Conservation (phyloP, 1,139 yeast genomes). For the Candida labiduridarum region DNA sequence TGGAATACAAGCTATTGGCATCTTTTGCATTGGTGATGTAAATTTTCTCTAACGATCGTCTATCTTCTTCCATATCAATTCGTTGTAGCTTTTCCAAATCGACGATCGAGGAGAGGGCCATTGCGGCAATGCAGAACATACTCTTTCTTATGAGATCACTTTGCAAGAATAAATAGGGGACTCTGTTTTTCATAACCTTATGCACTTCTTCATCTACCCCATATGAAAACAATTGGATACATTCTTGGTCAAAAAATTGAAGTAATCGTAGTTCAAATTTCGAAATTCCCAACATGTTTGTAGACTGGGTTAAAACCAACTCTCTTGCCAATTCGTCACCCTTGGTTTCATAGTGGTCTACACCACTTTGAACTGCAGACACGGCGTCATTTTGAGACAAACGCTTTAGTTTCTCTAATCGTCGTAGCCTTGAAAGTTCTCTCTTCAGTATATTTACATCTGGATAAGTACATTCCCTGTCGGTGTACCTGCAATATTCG, state of each 20-base stretch:
- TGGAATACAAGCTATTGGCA: constrained; percentile 10
- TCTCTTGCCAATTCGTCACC: constrained; percentile 9
- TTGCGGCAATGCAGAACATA: constrained; percentile 26
- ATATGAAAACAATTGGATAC: constrained; percentile 25
- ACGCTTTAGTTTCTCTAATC: neutral
- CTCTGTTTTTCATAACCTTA: constrained; percentile 27
- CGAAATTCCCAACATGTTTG: constrained; percentile 25
- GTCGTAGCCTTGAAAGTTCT: neutral
- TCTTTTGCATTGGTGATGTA: neutral
- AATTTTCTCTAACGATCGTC: neutral
- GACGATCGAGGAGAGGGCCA: constrained; percentile 10
- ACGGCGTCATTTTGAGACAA: neutral
- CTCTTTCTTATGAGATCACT: constrained; percentile 26
- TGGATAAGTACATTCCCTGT: constrained; percentile 32
- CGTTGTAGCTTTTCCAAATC: constrained; percentile 6
- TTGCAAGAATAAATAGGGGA: constrained; percentile 27
- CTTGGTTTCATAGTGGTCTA: neutral
- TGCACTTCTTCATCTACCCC: constrained; percentile 24
- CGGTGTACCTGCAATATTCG: constrained; percentile 39
- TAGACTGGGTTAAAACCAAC: constrained; percentile 16
- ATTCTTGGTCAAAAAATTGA: constrained; percentile 30
- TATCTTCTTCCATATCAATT: neutral
- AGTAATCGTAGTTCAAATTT: constrained; percentile 34
- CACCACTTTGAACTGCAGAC: neutral
- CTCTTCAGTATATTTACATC: neutral